Base-by-base conservation (phyloP, 2,329 filamentous ascomycete genomes). In the Proliferodiscus dingleyae region DNA sequence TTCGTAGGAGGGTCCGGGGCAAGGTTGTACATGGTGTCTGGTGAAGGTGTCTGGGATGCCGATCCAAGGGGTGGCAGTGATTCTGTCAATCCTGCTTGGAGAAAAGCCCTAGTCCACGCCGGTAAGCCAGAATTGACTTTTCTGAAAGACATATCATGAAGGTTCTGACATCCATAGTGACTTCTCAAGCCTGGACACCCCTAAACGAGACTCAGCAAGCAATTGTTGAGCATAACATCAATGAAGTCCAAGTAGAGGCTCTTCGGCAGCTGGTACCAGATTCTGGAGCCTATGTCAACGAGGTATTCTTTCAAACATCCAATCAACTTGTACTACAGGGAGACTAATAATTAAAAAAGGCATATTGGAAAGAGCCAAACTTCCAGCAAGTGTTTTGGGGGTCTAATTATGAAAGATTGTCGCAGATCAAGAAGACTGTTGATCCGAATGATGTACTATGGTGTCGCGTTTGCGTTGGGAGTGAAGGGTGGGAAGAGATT, bases 11-110 rank as follows among this genome's bases (percentile, higher is more conserved):
- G 58, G 2, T 65, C 66, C 0, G 57, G 63, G 0, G 8, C 10
- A 19, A 38, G 29, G n/a, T 18, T 42, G 32, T 43, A 45, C 29
- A 50, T 74, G 3, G 67, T 77, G 0, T 62, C 65, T 1, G 71
- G 72, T 0, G 67, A 67, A 32, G 73, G 69, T 1, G 66, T 74
- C 1, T 60, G 64, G 1, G 54, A 73, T 34, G 69, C 70, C 0
- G 34, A 37, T 5, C 57, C 68, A 11, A 46, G 45, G n/a, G 72
- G 72, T 0, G 71, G 71, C 0, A 61, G 68, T 38, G 69, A 73
- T 18, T 63, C 73, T 0, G 66, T 74, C 2, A 69, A 71, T 24
- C 75, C 75, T 0, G 71, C 73, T 0, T 81, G 74, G 74, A 65
- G 77, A 13, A 68, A 56, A 11, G 64, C 71, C 0, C 65, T 67